Conservation (phyloP, 805 yeast genomes). For the Metschnikowia proteae region DNA sequence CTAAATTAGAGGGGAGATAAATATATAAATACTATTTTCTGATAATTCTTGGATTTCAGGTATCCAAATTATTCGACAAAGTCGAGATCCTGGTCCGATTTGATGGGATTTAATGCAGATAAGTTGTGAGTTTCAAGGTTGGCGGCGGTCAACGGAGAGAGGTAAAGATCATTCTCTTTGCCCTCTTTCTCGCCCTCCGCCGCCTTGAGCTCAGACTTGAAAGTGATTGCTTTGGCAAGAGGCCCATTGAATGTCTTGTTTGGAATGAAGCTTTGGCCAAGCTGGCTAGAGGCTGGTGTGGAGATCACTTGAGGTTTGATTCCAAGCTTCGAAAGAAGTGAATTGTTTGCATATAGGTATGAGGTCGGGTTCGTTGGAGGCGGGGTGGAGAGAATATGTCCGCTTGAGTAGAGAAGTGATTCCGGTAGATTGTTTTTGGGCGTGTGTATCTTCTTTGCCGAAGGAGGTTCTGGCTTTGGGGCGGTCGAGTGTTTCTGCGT, state of each 20-base stretch:
- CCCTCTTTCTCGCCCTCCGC: conserved; percentile 10
- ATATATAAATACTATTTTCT: not conserved
- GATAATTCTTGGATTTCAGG: not conserved
- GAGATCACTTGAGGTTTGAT: conserved; percentile 41
- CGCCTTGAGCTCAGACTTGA: not conserved
- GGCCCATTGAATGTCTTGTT: conserved; percentile 2
- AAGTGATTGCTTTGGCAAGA: not conserved
- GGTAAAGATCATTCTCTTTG: conserved; percentile 7
- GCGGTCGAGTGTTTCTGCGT: not conserved
- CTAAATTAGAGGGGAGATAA: conserved; percentile 25
- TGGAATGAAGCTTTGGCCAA: conserved; percentile 6
- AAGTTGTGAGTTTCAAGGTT: conserved; percentile 18
- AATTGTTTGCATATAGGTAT: conserved; percentile 32
- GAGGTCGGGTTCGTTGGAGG: conserved; percentile 23
- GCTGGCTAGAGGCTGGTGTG: conserved; percentile 22
- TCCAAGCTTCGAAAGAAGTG: conserved; percentile 37
- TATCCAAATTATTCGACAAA: conserved; percentile 11
- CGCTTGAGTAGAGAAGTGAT: conserved; percentile 32
- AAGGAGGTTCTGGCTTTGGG: not conserved
- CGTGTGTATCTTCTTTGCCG: conserved; percentile 16
- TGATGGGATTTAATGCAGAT: conserved; percentile 8
- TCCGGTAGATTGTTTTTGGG: conserved; percentile 31
- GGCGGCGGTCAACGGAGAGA: conserved; percentile 15
- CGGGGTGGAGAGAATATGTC: conserved; percentile 23
- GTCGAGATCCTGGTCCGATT: conserved; percentile 8